phyloP scores from a whole-genome alignment of 257 asterid genomes.

The Jacaranda mimosifolia region DNA sequence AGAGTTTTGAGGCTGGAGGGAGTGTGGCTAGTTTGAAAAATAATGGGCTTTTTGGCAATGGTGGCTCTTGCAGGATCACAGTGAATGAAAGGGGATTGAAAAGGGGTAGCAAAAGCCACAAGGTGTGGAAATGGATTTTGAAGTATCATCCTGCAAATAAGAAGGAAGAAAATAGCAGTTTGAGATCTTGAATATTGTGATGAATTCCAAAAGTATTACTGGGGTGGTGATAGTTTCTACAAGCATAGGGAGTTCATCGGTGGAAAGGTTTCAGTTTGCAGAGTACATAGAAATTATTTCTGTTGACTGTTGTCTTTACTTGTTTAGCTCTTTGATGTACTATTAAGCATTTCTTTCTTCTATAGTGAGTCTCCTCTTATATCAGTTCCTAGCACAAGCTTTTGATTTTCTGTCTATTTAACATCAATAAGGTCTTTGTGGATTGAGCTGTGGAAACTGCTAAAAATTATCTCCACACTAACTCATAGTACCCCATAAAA shows the following conservation, averaged over 20 bases:
- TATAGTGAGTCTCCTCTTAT: background rate
- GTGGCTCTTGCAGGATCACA: constrained; percentile 58
- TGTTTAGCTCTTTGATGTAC: constrained; percentile 25
- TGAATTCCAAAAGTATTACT: background rate
- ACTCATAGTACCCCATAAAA: background rate
- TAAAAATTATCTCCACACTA: background rate
- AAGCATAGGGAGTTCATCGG: background rate
- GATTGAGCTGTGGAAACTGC: background rate
- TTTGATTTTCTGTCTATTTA: background rate
- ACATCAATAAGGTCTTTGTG: background rate
- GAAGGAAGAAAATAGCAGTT: constrained; percentile 38
- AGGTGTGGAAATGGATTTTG: constrained; percentile 91
- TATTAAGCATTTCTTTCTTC: background rate
- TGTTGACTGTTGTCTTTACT: background rate
- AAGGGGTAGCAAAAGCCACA: constrained; percentile 58
- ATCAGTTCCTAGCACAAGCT: background rate
- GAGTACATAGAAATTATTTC: constrained; percentile 33
- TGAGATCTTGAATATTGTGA: constrained; percentile 37
- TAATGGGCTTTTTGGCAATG: constrained; percentile 32
- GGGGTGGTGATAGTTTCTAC: background rate
- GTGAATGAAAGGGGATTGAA: constrained; percentile 55
- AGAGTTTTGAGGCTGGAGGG: constrained; percentile 26
- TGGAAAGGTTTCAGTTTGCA: background rate
- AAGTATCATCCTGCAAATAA: constrained; percentile 61
- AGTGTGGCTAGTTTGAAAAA: constrained; percentile 23